Conservation (phyloP, 1,284 basidiomycete genomes). For the Rhodotorula sp. region DNA sequence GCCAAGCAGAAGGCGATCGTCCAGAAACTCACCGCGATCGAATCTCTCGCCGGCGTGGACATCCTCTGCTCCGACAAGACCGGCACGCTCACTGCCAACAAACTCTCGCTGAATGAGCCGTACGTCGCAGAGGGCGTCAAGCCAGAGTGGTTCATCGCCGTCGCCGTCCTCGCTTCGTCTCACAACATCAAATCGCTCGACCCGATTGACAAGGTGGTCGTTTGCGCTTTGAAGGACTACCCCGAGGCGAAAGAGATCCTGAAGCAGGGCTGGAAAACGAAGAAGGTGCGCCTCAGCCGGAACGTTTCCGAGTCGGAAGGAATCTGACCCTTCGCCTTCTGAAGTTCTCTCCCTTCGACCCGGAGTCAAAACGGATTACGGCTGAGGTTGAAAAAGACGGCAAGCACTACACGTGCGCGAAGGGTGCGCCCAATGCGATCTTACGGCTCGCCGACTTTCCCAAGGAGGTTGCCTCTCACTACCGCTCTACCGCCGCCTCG, state of each 20-base stretch:
- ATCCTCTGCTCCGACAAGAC: slow-evolving; percentile 62
- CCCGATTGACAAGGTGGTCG: slow-evolving; percentile 61
- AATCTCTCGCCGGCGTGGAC: slow-evolving; percentile 60
- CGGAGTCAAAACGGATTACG: slow-evolving; percentile 61
- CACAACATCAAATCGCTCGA: slow-evolving; percentile 60
- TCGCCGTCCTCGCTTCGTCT: slow-evolving; percentile 58
- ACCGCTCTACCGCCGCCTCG: slow-evolving; percentile 53
- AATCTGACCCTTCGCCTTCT: not conserved
- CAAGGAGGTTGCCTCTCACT: slow-evolving; percentile 51
- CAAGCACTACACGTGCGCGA: slow-evolving; percentile 56
- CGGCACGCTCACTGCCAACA: slow-evolving; percentile 60
- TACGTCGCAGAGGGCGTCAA: slow-evolving; percentile 54
- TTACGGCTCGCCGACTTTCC: slow-evolving; percentile 55
- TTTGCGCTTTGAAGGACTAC: slow-evolving; percentile 58
- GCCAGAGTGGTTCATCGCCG: slow-evolving; percentile 56
- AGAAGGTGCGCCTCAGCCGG: slow-evolving; percentile 59
- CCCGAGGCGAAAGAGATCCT: slow-evolving; percentile 57
- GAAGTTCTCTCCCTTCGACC: slow-evolving; percentile 52
- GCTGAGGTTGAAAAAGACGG: slow-evolving; percentile 59
- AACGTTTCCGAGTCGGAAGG: slow-evolving; percentile 43
- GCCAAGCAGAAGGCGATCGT: slow-evolving; percentile 60
- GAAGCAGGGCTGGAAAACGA: slow-evolving; percentile 55
- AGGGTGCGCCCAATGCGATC: slow-evolving; percentile 61
- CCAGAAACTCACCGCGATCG: slow-evolving; percentile 62
- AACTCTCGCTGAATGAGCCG: slow-evolving; percentile 59